A percentile compares a stretch with the other conserved stretches of the same genome.
Evolutionary conservation across 306 rosid species (phyloP).

Genomic region (Sphenostylis stenocarpa): DNA sequence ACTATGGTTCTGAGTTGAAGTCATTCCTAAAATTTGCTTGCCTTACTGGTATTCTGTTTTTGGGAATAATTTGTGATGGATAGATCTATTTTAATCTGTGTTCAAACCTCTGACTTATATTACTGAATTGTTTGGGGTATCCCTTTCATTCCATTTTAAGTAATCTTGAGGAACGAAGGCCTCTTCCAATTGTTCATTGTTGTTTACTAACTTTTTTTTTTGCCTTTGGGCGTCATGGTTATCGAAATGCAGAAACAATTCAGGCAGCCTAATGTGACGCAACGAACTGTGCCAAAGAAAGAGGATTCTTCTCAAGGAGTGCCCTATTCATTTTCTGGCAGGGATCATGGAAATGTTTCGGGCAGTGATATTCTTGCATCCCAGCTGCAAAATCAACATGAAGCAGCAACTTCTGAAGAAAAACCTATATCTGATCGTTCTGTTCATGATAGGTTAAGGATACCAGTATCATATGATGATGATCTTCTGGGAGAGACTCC

Average conservation of each 20-base stretch:
- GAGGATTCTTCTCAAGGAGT: conserved; percentile 33
- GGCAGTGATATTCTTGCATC: conserved; percentile 15
- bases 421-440: conserved; percentile 52
- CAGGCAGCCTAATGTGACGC: conserved; percentile 54
- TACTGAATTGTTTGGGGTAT: neutral
- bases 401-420: conserved; percentile 42
- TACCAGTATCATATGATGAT: conserved; percentile 79
- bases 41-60: neutral
- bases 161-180: neutral
- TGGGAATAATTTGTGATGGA: neutral
- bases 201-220: neutral
- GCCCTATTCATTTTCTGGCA: conserved; percentile 24
- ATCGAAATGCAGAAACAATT: conserved; percentile 68
- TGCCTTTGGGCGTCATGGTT: conserved; percentile 4
- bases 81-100: neutral
- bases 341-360: conserved; percentile 9
- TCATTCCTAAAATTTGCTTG: neutral
- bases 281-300: conserved; percentile 34
- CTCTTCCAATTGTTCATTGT: neutral
- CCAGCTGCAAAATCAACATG: conserved; percentile 38
- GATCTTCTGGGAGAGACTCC: conserved; percentile 53
- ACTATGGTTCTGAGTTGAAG: neutral
- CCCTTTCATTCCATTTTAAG: neutral
- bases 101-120: neutral
- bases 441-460: conserved; percentile 71